phyloP scores from a whole-genome alignment of 345 rosid genomes.

The Luvunga scandens region DNA sequence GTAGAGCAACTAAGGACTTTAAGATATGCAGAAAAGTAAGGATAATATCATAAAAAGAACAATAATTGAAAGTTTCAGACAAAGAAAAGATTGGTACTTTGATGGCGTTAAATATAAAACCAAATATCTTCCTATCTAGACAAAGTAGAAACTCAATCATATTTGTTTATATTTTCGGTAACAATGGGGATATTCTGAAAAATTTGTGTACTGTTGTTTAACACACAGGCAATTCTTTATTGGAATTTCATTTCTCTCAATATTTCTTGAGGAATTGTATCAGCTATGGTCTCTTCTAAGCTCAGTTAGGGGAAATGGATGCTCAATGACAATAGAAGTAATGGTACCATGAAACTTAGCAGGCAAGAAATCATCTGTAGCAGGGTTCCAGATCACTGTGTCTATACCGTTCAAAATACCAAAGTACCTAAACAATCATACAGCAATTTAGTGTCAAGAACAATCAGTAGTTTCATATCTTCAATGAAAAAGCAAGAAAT shows the following conservation, averaged over 20 bases:
- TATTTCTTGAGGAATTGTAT: not conserved
- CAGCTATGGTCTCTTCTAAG: not conserved
- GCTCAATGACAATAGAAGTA: not conserved
- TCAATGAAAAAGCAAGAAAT: not conserved
- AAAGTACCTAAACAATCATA: conserved; percentile 39
- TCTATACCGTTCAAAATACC: conserved; percentile 58
- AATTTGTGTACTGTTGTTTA: not conserved
- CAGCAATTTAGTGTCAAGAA: not conserved
- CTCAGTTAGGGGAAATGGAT: not conserved
- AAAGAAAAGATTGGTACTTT: not conserved
- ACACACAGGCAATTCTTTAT: not conserved
- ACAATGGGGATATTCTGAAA: not conserved
- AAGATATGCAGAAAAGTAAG: not conserved
- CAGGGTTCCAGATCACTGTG: conserved; percentile 51
- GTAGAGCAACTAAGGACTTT: not conserved
- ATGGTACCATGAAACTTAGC: conserved; percentile 44
- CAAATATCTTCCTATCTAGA: not conserved
- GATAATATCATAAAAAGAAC: not conserved
- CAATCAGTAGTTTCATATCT: not conserved
- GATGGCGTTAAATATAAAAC: not conserved
- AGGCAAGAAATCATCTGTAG: conserved; percentile 46
- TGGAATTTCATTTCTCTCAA: not conserved
- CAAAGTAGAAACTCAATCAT: not conserved
- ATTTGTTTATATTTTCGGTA: not conserved
- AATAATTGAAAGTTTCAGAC: not conserved